Evolutionary conservation across 1,284 basidiomycete species (phyloP).

Genomic region (Somion occarium): DNA sequence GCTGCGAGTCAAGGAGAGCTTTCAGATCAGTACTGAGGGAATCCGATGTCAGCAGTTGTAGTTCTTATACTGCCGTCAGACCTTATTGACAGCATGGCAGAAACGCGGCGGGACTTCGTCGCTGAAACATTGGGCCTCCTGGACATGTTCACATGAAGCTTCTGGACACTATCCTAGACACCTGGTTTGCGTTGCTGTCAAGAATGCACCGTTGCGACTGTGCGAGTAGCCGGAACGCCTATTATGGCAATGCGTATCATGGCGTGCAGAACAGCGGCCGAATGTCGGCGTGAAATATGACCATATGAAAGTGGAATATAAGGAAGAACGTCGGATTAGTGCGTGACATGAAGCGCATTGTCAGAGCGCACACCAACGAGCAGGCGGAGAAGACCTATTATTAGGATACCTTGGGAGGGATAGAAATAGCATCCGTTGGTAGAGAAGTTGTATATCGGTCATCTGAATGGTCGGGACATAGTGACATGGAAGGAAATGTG

Average conservation of each 20-base stretch:
- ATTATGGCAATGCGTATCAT: background rate
- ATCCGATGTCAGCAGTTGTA: background rate
- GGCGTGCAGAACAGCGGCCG: background rate
- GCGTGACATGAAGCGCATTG: background rate
- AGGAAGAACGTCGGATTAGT: background rate
- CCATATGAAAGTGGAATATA: constrained; percentile 1
- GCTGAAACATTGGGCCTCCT: background rate
- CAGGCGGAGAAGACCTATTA: background rate
- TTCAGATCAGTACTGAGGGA: too few relatives aligned
- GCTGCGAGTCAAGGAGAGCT: too few relatives aligned
- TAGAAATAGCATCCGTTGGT: too few relatives aligned
- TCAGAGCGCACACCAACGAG: background rate
- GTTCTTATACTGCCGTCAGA: background rate
- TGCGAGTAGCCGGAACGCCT: background rate
- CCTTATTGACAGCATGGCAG: background rate
- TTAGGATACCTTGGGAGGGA: too few relatives aligned
- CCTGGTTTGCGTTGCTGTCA: too few relatives aligned
- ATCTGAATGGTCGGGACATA: too few relatives aligned
- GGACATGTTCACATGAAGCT: background rate
- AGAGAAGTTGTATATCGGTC: too few relatives aligned
- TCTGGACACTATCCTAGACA: background rate
- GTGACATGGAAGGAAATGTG: too few relatives aligned
- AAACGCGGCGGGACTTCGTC: constrained; percentile 1
- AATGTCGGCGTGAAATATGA: background rate
- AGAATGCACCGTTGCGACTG: background rate